Evolutionary conservation across 2,329 filamentous ascomycete species (phyloP), one percentile per base, ranked within the genome.

Genomic region (Juglanconis oblonga): DNA sequence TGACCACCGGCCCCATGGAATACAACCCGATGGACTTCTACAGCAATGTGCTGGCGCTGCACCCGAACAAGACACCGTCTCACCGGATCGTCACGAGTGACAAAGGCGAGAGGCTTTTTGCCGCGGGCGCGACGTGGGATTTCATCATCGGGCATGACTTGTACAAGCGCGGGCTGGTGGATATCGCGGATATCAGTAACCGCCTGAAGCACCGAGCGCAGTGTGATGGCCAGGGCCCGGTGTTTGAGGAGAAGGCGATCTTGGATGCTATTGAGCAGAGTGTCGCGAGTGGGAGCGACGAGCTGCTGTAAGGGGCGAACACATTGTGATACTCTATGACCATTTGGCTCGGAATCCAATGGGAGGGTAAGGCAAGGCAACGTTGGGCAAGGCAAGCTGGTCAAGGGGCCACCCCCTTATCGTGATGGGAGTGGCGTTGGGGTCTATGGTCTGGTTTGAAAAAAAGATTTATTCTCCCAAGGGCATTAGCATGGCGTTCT

Each of bases 171-270:
- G 92, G 92, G 0, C 78, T 91, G 24, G 87, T 97, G 32, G 91
- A 98, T 72, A 86, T 97, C 11, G 88, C 82, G 42, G 84, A 89
- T 70, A 90, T 97, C 36, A 92, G 89, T 71, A 89, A 95, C 69
- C 81, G 87, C 11, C 77, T 98, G 56, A 93, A 91, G 77, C 80
- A 82, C 17, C 77, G 84, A 68, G 90, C 91, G 17, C 86, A 87
- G 68, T 97, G 92, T 71, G 90, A 97, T 74, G 93, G 92, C 2
- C 88, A 92, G 70, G 90, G 93, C 0, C 93, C 93, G 2, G 92
- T 95, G 45, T 97, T 97, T 67, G 87, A 90, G 63, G 93, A 97
- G 73, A 77, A 82, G 31, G 84, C 86, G 49, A 88, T 98, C 14
- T 73, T 86, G 48, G 78, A 81, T 63, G 91, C 91, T 14, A 93